These are phyloP conservation scores for Waltergamsia citrina DNA, from an alignment of 2,329 filamentous ascomycete species.

Conservation along the genomic window DNA sequence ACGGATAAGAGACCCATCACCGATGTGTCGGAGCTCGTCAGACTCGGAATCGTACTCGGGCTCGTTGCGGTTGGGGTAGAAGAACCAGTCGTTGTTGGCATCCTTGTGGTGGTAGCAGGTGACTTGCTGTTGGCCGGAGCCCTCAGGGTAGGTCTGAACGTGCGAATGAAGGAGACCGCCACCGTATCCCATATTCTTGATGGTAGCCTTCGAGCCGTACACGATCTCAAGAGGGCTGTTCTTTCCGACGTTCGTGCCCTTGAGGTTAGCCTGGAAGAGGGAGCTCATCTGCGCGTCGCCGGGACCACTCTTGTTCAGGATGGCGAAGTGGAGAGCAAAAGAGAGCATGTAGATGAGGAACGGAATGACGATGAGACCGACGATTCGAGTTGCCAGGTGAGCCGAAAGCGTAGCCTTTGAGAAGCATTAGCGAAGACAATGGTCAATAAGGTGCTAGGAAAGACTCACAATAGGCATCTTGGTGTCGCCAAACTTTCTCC, in stretches of 20 bases:
- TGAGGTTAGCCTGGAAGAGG: slow-evolving; percentile 93
- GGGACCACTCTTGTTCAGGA: slow-evolving; percentile 86
- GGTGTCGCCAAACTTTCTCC: slow-evolving; percentile 93
- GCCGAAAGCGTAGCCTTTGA: slow-evolving; percentile 27
- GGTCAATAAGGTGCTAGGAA: slow-evolving; percentile 4
- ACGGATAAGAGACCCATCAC: slow-evolving; percentile 69
- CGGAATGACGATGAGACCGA: slow-evolving; percentile 83
- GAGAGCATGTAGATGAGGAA: slow-evolving; percentile 90
- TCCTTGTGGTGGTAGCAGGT: slow-evolving; percentile 99
- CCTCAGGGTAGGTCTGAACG: slow-evolving; percentile 91
- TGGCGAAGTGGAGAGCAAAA: slow-evolving; percentile 89
- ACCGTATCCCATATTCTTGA: slow-evolving; percentile 99
- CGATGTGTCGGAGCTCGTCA: slow-evolving; percentile 62
- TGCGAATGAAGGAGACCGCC: slow-evolving; percentile 94
- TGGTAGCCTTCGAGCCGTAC: slow-evolving; percentile 76
- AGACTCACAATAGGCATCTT: slow-evolving; percentile 73
- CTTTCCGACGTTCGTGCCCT: slow-evolving; percentile 86
- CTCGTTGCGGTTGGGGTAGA: slow-evolving; percentile 84
- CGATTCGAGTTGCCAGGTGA: slow-evolving; percentile 70
- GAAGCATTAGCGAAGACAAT: slow-evolving; percentile 1
- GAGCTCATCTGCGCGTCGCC: slow-evolving; percentile 99
- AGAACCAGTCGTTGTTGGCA: slow-evolving; percentile 99
- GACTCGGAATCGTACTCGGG: slow-evolving; percentile 61
- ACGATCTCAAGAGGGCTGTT: slow-evolving; percentile 91
- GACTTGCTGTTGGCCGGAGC: slow-evolving; percentile 88